Base-by-base conservation (phyloP, 805 yeast species). In the Kregervanrija pseudodelftensis region DNA sequence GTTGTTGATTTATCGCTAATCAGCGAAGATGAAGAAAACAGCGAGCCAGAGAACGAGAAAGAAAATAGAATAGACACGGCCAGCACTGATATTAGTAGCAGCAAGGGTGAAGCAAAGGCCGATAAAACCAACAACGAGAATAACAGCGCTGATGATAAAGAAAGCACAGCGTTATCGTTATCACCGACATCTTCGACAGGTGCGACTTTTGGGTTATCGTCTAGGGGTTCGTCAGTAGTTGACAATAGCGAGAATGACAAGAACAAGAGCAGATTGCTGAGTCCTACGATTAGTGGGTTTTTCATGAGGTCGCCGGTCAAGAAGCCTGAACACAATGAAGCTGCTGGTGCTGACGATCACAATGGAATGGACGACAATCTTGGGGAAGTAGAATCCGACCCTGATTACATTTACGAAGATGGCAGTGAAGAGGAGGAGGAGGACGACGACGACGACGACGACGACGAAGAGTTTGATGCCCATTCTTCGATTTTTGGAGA, bases 1-100 rank as follows among this genome's bases (percentile, higher is more conserved):
- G 56, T 90, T 22, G 66, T 74, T 4, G 79, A 80, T 48, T 56
- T 84, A 17, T 76, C 77, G 46, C 44, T 51, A 15, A 48, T 52
- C 5, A 50, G 53, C 17, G 56, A 51, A 11, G 85, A 33, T 22
- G 42, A 17, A 16, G 46, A 39, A 10, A 40, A 37, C 30, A 35
- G 43, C 60, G 54, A 52, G 30, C 50, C 47, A 11, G 35, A 33
- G 14, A 14, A 12, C 33, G 32, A 32, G 11, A 10, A 10, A 16
- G 30, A 17, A 16, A 32, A 33, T 4, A 30, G 16, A 14, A 2
- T 35, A 8, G 33, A 14, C 5, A 14, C 35, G 8, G 35, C 11
- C 9, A 13, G n/a, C 14, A 31, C 16, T 13, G 16, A 36, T 3
- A 41, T 8, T 16, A 36, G 36, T 15, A 30, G n/a, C 33, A n/a